Evolutionary conservation across 2,329 filamentous ascomycete genomes (phyloP).

Genomic region (Juglanconis sp.): DNA sequence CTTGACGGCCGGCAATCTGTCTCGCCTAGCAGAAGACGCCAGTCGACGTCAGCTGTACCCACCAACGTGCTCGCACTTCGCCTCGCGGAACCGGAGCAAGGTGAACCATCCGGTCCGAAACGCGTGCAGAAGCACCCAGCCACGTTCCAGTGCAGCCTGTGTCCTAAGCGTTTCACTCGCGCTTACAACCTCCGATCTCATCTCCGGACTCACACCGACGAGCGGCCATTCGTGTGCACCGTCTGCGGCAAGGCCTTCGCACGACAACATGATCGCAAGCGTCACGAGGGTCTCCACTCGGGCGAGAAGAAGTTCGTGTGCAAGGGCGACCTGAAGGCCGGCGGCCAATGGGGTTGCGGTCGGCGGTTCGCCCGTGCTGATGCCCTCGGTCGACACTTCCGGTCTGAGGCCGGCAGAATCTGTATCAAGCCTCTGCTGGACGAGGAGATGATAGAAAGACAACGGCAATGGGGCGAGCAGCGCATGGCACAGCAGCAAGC

Average conservation of each 20-base stretch:
- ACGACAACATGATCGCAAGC: constrained; percentile 93
- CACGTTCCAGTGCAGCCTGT: constrained; percentile 91
- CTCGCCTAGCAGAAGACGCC: constrained; percentile 49
- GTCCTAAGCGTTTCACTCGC: constrained; percentile 92
- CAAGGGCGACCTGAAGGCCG: constrained; percentile 80
- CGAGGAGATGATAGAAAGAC: constrained; percentile 82
- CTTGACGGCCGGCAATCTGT: constrained; percentile 49
- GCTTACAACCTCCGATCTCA: constrained; percentile 97
- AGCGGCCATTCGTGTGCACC: constrained; percentile 94
- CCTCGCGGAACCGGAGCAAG: constrained; percentile 82
- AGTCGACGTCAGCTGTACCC: constrained; percentile 61
- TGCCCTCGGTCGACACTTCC: constrained; percentile 89
- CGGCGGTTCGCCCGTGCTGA: constrained; percentile 92
- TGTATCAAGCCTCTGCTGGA: constrained; percentile 97
- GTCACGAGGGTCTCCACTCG: constrained; percentile 92
- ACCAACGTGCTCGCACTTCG: constrained; percentile 77
- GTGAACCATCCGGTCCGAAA: constrained; percentile 63
- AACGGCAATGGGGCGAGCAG: constrained; percentile 72
- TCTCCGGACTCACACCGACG: constrained; percentile 92
- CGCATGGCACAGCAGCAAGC: constrained; percentile 51
- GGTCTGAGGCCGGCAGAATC: constrained; percentile 89
- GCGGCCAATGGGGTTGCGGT: constrained; percentile 87
- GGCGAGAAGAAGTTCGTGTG: constrained; percentile 99
- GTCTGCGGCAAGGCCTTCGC: constrained; percentile 97
- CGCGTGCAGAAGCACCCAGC: constrained; percentile 97